Evolutionary conservation across 2,329 filamentous ascomycete genomes (phyloP).

Genomic region (Thelonectria discophora): DNA sequence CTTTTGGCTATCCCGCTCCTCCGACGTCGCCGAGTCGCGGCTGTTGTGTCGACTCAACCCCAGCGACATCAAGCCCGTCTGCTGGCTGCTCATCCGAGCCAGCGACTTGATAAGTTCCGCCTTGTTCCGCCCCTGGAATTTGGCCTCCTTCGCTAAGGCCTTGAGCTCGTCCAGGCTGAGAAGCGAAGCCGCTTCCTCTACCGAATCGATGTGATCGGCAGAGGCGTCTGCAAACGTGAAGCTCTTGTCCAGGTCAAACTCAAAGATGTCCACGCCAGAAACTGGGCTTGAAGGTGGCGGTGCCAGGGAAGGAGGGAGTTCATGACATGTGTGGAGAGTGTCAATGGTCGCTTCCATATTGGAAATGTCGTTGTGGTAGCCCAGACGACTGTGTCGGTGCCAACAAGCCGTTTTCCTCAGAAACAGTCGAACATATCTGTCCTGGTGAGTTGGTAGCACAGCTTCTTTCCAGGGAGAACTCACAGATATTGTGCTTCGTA

Average conservation of each 20-base stretch:
- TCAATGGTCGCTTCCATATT: conserved; percentile 73
- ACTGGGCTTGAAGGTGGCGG: conserved; percentile 28
- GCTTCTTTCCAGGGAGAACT: conserved; percentile 42
- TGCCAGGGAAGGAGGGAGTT: conserved; percentile 58
- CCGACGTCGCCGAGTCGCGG: conserved; percentile 61
- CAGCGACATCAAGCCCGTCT: conserved; percentile 77
- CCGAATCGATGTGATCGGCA: conserved; percentile 73
- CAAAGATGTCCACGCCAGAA: conserved; percentile 50
- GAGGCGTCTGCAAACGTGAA: conserved; percentile 87
- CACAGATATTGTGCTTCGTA: conserved; percentile 95
- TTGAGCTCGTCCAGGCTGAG: conserved; percentile 91
- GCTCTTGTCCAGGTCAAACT: conserved; percentile 56
- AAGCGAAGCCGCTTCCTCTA: conserved; percentile 85
- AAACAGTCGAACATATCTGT: conserved; percentile 89
- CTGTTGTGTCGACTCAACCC: conserved; percentile 72
- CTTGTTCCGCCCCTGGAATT: conserved; percentile 89
- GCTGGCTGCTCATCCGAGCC: conserved; percentile 75
- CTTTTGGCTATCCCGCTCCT: conserved; percentile 50
- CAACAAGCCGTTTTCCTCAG: conserved; percentile 90
- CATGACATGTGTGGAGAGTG: conserved; percentile 66
- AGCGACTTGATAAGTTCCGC: conserved; percentile 79
- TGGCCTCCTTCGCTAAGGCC: conserved; percentile 82
- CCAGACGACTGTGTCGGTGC: conserved; percentile 82
- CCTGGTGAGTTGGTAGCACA: conserved; percentile 20
- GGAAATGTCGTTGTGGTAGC: conserved; percentile 84